Percentiles rank a stretch among this genome's conserved stretches.
phyloP scores from a whole-genome alignment of 2,329 filamentous ascomycete genomes.

The Trichoderma cornu-damae region DNA sequence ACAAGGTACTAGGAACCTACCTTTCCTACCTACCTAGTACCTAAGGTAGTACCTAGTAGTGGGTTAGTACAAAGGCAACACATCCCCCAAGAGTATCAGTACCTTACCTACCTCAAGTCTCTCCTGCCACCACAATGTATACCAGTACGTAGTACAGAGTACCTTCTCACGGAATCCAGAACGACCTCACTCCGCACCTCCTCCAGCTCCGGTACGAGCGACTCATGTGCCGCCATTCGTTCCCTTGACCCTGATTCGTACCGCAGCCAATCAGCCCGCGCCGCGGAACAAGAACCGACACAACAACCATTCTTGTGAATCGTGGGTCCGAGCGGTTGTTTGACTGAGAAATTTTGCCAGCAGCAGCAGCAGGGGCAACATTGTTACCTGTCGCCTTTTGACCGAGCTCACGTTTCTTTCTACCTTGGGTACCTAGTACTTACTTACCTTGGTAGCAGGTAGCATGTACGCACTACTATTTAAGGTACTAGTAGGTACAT shows the following conservation, averaged over 20 bases:
- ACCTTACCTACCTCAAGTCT: no score
- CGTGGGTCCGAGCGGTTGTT: background rate
- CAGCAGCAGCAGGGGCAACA: background rate
- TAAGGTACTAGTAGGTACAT: no score
- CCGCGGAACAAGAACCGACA: background rate
- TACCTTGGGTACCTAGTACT: no score
- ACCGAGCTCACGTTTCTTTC: background rate
- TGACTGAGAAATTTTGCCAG: background rate
- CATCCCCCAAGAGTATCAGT: no score
- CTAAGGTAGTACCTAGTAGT: no score
- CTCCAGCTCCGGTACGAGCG: background rate
- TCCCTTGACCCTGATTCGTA: background rate
- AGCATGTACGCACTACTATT: no score
- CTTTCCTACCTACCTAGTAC: no score
- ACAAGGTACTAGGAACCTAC: no score
- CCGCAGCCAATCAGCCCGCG: background rate
- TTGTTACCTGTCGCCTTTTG: background rate
- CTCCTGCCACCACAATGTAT: no score
- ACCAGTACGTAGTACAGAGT: no score
- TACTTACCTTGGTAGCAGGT: no score
- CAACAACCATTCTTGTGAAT: background rate
- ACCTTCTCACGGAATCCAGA: background rate
- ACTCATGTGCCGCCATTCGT: background rate
- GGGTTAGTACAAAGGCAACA: no score
- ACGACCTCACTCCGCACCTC: background rate